These are phyloP conservation scores for Mediolabrus comicus DNA, from an alignment of 108 stramenopile species.

Conservation along the genomic window DNA sequence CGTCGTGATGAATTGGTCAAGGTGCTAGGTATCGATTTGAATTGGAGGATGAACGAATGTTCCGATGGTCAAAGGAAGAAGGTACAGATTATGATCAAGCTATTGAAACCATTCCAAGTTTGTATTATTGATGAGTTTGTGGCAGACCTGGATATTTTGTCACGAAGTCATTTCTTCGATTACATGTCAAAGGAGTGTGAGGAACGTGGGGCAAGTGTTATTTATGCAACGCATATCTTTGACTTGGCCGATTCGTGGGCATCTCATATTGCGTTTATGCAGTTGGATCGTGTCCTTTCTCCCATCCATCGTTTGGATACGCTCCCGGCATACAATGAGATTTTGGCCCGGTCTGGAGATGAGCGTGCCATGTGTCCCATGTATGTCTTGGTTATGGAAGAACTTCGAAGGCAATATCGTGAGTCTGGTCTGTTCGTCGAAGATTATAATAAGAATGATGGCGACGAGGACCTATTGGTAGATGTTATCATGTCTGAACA, in stretches of 20 bases:
- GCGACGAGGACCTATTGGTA: too few species aligned
- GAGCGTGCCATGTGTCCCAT: constrained; percentile 1
- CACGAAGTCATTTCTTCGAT: constrained; percentile 88
- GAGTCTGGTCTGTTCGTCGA: neutral
- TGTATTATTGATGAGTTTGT: constrained; percentile 97
- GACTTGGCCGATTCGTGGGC: constrained; percentile 86
- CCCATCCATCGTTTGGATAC: neutral
- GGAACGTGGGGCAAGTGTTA: constrained; percentile 87
- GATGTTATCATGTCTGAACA: neutral
- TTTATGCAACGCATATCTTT: constrained; percentile 99
- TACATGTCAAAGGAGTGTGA: constrained; percentile 94
- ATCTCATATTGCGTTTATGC: constrained; percentile 17
- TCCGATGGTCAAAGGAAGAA: constrained; percentile 91
- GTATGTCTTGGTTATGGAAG: constrained; percentile 1
- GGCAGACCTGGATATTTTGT: constrained; percentile 94
- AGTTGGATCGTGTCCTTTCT: neutral
- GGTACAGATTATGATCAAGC: constrained; percentile 94
- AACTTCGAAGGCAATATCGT: neutral
- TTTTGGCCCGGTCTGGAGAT: neutral
- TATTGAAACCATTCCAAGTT: constrained; percentile 95
- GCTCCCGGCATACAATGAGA: neutral
- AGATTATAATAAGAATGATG: neutral
- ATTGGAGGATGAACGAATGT: constrained; percentile 97
- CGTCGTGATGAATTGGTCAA: constrained; percentile 95
- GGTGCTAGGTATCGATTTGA: constrained; percentile 92